Evolutionary conservation across 2,329 filamentous ascomycete species (phyloP).

Genomic region (Colletotrichum simmondsii): DNA sequence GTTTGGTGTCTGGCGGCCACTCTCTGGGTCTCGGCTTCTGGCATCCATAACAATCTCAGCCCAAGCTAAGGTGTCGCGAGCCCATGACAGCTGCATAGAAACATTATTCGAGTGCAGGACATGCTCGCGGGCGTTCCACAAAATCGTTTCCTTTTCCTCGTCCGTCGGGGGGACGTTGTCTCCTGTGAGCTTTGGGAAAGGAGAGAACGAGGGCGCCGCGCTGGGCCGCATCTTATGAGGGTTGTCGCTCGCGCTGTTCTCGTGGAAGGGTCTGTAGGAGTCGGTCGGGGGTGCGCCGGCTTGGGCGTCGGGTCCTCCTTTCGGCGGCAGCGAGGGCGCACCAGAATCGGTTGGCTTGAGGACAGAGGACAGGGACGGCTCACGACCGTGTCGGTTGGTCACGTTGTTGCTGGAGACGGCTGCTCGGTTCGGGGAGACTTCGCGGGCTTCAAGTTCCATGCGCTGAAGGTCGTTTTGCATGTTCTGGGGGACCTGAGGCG

Average conservation of each 20-base stretch:
- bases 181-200: conserved; percentile 87
- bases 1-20: conserved; percentile 74
- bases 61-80: conserved; percentile 89
- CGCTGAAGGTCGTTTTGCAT: conserved; percentile 95
- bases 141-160: conserved; percentile 89
- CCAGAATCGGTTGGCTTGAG: conserved; percentile 39
- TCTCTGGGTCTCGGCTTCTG: conserved; percentile 72
- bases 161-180: conserved; percentile 93
- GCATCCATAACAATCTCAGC: conserved; percentile 87
- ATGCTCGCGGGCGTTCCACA: conserved; percentile 84
- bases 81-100: conserved; percentile 96
- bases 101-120: conserved; percentile 95
- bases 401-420: conserved; percentile 38
- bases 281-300: conserved; percentile 42
- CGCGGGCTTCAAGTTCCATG: conserved; percentile 83
- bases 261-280: conserved; percentile 56
- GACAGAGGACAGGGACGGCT: conserved; percentile 56
- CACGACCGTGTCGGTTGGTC: conserved; percentile 50
- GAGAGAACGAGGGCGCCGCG: conserved; percentile 83
- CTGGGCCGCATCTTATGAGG: conserved; percentile 51
- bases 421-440: conserved; percentile 52
- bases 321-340: conserved; percentile 21
- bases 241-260: conserved; percentile 42
- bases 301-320: conserved; percentile 42
- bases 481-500: conserved; percentile 94